phyloP scores from a whole-genome alignment of 805 yeast genomes.

The Yamadazyma olivae region DNA sequence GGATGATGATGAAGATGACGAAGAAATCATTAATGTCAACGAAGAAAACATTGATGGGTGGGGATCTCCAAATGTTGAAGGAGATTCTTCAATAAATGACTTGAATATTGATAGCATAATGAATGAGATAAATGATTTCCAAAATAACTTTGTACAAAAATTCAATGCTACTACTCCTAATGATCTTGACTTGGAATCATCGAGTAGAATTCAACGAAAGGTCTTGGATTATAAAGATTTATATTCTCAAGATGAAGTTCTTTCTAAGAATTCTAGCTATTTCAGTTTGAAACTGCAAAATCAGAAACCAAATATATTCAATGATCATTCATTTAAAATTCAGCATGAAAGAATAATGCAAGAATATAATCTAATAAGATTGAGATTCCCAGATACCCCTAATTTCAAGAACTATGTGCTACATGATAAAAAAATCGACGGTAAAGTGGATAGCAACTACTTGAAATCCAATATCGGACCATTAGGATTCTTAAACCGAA shows the following conservation, averaged over 20 bases:
- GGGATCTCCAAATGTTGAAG: slow-evolving; percentile 6
- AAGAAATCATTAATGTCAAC: slow-evolving; percentile 2
- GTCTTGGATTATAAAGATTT: slow-evolving; percentile 32
- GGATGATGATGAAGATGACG: slow-evolving; percentile 16
- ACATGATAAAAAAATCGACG: slow-evolving; percentile 1
- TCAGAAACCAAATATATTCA: background rate
- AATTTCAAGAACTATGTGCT: slow-evolving; percentile 5
- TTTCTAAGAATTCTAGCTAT: slow-evolving; percentile 7
- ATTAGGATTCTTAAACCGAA: slow-evolving; percentile 25
- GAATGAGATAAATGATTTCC: slow-evolving; percentile 28
- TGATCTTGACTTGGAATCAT: background rate
- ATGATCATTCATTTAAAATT: slow-evolving; percentile 23
- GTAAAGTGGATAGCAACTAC: slow-evolving; percentile 1
- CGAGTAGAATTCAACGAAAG: slow-evolving; percentile 33
- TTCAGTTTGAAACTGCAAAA: slow-evolving; percentile 7
- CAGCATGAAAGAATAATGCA: slow-evolving; percentile 35
- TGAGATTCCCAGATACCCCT: slow-evolving; percentile 19
- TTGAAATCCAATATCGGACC: slow-evolving; percentile 20
- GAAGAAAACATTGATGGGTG: background rate
- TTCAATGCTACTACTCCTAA: slow-evolving; percentile 9
- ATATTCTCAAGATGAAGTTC: slow-evolving; percentile 12
- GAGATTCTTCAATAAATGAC: slow-evolving; percentile 1
- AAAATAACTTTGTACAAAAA: slow-evolving; percentile 26
- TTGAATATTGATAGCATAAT: slow-evolving; percentile 16
- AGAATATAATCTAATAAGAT: slow-evolving; percentile 35